phyloP scores from a whole-genome alignment of 1,284 basidiomycete genomes.

The Leccinum pachyderme region DNA sequence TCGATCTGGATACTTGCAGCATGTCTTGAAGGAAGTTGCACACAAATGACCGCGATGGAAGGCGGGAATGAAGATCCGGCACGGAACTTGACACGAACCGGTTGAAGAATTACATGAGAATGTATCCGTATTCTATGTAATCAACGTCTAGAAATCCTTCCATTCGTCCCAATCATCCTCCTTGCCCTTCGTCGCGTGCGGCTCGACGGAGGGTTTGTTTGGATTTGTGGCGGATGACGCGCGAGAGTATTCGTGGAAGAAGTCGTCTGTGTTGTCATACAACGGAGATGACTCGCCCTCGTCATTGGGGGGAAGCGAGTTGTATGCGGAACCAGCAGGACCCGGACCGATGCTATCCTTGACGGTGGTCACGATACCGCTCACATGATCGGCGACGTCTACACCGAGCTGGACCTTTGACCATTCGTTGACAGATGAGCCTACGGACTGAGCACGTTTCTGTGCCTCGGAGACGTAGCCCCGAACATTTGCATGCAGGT shows the following conservation, averaged over 20 bases:
- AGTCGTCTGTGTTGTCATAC: slow-evolving; percentile 54
- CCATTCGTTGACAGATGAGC: slow-evolving; percentile 68
- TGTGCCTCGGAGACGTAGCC: slow-evolving; percentile 70
- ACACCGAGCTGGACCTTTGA: slow-evolving; percentile 71
- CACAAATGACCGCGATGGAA: background rate
- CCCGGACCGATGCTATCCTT: slow-evolving; percentile 47
- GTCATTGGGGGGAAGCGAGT: slow-evolving; percentile 48
- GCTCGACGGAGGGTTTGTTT: slow-evolving; percentile 19
- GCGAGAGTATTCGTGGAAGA: slow-evolving; percentile 53
- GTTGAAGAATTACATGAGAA: slow-evolving; percentile 6
- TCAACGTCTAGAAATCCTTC: slow-evolving; percentile 65
- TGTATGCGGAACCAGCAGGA: slow-evolving; percentile 54
- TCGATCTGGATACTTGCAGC: slow-evolving; percentile 24
- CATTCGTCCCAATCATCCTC: slow-evolving; percentile 70
- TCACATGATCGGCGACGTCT: slow-evolving; percentile 72
- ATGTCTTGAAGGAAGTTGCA: slow-evolving; percentile 14
- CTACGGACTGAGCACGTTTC: slow-evolving; percentile 56
- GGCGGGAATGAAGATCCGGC: slow-evolving; percentile 10
- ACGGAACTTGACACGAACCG: slow-evolving; percentile 21
- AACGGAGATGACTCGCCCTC: slow-evolving; percentile 53
- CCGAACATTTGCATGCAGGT: slow-evolving; percentile 67
- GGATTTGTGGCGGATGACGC: slow-evolving; percentile 15
- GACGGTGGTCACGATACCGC: slow-evolving; percentile 56
- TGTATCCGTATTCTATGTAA: background rate
- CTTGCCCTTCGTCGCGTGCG: slow-evolving; percentile 34